Base-by-base conservation (phyloP, 1,284 basidiomycete genomes). In the Ceratobasidium sp. region DNA sequence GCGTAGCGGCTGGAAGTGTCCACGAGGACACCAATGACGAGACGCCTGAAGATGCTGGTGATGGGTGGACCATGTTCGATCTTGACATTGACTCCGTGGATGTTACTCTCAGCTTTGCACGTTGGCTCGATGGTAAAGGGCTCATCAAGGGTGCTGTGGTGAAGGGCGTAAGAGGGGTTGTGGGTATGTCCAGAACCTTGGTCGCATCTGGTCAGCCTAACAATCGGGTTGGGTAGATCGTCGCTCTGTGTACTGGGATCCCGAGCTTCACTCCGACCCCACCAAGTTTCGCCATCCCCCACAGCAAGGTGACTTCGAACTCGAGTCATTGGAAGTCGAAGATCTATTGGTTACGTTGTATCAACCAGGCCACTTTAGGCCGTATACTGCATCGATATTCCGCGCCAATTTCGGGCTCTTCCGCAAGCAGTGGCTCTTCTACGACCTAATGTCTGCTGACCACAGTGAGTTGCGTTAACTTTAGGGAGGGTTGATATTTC, bases 121-220 rank as follows among this genome's bases (percentile, higher is more conserved):
- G 92, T 64, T 99, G 98, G 98, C 85, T 98, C 64, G 95, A 98
- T 81, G 98, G 97, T 0, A 98, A 96, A 81, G 98, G 98, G 0
- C 83, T 99, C 3, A 85, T 99, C 14, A 90, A 95, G 78, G 91
- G 95, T 80, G 97, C 96, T 0, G 93, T 92, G 22, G 86, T 99
- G 66, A 94, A 94, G 79, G 98, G 98, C 58, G 95, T 99, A 2
- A 89, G 98, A 63, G 98, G 98, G 22, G 91, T 97, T 19, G 84
- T 99, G 64, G 95, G 95, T 94, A 79, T 75, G 87, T 82, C 19
- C 5, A 11, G 13, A 29, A 14, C 6, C 6, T 31, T 37, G 29
- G 29, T 8, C 19, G 3, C 54, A 71, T 46, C n/a, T 46, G n/a
- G 34, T 19, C 19, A n/a, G 8, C 37, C 58, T 76, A n/a, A 62